Percentiles rank a stretch among this genome's conserved stretches.
Conservation (phyloP, 2,329 filamentous ascomycete species). For the Leptographium procerum region DNA sequence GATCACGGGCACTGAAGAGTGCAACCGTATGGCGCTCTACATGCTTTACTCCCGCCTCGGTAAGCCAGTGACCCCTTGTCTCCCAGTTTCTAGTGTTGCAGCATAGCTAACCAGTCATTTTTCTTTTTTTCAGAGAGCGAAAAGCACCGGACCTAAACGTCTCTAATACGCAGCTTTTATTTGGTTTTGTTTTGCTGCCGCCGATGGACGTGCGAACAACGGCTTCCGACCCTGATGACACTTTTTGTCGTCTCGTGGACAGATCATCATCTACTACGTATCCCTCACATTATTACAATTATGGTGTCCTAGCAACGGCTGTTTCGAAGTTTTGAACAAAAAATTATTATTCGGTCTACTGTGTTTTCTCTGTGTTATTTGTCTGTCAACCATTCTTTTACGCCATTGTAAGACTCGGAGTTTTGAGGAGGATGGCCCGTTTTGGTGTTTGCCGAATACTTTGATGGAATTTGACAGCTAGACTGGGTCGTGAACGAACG, state of each 20-base stretch:
- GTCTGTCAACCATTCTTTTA: not conserved
- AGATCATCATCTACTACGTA: not conserved
- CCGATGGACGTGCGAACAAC: not conserved
- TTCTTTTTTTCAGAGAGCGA: conserved; percentile 49
- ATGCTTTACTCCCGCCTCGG: conserved; percentile 98
- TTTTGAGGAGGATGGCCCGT: not conserved
- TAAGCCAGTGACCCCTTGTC: conserved; percentile 32
- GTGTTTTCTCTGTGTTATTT: not conserved
- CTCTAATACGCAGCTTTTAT: not conserved
- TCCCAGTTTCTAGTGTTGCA: not conserved
- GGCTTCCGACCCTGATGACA: not conserved
- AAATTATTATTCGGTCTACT: too few species aligned
- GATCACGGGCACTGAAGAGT: conserved; percentile 94
- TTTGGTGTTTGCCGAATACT: not conserved
- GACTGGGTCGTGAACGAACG: not conserved
- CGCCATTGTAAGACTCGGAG: not conserved
- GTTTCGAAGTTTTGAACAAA: not conserved
- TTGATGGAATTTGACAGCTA: not conserved
- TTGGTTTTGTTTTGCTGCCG: not conserved
- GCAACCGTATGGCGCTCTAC: conserved; percentile 99
- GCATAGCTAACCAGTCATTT: conserved; percentile 4
- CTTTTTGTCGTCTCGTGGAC: not conserved
- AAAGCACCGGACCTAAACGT: conserved; percentile 56
- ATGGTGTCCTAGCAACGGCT: not conserved
- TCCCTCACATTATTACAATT: not conserved